These are phyloP conservation scores for Metschnikowia kunwiensis DNA, from an alignment of 805 yeast genomes.

Conservation along the genomic window DNA sequence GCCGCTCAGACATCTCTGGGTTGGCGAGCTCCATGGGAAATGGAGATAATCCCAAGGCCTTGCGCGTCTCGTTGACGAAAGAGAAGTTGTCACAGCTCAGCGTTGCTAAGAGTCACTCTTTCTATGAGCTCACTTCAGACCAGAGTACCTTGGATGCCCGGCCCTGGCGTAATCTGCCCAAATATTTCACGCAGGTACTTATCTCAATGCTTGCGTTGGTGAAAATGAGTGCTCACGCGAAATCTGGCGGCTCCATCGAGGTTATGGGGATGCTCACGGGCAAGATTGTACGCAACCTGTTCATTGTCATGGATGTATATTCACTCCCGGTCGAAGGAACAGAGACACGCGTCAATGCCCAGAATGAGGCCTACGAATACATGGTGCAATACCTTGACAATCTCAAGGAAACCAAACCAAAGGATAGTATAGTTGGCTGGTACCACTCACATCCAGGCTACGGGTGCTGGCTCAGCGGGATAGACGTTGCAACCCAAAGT, in stretches of 20 bases:
- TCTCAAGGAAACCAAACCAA: constrained; percentile 44
- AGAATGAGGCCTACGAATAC: constrained; percentile 88
- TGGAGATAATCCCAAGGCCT: constrained; percentile 2
- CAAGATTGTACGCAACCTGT: constrained; percentile 49
- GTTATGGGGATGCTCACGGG: constrained; percentile 96
- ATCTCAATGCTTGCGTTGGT: constrained; percentile 69
- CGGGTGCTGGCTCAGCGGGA: constrained; percentile 94
- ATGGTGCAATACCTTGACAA: constrained; percentile 80
- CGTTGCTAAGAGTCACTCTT: constrained; percentile 9
- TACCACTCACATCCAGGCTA: constrained; percentile 96
- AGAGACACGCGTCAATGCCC: constrained; percentile 93
- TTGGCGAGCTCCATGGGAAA: constrained; percentile 4
- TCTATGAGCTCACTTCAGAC: constrained; percentile 13
- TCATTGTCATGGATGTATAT: constrained; percentile 77
- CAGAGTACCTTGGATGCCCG: constrained; percentile 16
- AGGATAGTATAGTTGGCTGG: constrained; percentile 90
- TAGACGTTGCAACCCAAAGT: constrained; percentile 86
- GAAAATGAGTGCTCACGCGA: constrained; percentile 78
- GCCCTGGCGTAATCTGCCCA: constrained; percentile 59
- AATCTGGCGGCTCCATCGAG: constrained; percentile 82
- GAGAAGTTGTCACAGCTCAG: constrained; percentile 7
- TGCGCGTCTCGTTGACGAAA: constrained; percentile 6
- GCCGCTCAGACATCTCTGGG: not conserved
- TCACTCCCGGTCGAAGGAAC: constrained; percentile 94
- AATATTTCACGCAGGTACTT: constrained; percentile 58